Percentiles rank a stretch among this genome's conserved stretches.
phyloP scores from a whole-genome alignment of 768 basidiomycete species.

The Lentinula sp. region DNA sequence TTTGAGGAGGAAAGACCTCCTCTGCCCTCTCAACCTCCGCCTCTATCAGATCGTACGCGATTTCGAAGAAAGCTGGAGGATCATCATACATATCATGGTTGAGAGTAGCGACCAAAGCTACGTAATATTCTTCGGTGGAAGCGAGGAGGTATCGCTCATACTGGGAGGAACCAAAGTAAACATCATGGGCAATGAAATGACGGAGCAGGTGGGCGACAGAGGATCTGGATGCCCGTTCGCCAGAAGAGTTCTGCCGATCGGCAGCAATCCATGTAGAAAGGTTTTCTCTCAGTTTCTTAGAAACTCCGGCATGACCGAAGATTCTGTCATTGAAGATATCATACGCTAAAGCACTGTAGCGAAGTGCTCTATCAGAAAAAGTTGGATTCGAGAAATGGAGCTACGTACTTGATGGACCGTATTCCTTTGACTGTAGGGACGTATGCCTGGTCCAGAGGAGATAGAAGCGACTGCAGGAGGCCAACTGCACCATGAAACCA shows the following conservation, averaged over 20 bases:
- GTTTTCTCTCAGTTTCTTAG: slow-evolving; percentile 35
- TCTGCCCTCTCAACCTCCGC: slow-evolving; percentile 55
- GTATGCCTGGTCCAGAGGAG: slow-evolving; percentile 69
- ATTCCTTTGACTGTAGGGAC: slow-evolving; percentile 34
- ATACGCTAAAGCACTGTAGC: slow-evolving; percentile 51
- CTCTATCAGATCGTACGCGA: slow-evolving; percentile 36
- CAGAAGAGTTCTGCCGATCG: slow-evolving; percentile 38
- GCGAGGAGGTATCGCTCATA: slow-evolving; percentile 56
- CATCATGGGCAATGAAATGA: slow-evolving; percentile 50
- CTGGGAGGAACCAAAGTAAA: slow-evolving; percentile 34
- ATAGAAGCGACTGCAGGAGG: slow-evolving; percentile 56
- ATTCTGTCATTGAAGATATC: slow-evolving; percentile 44
- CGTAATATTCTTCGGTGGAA: slow-evolving; percentile 47
- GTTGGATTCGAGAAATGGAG: too few relatives aligned
- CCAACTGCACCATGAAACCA: slow-evolving; percentile 68
- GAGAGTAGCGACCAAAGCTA: slow-evolving; percentile 37
- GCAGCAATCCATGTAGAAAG: slow-evolving; percentile 45
- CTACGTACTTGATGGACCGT: slow-evolving; percentile 39
- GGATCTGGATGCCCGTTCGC: background rate
- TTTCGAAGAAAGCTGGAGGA: slow-evolving; percentile 49
- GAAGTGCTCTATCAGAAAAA: background rate
- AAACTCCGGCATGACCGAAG: slow-evolving; percentile 41
- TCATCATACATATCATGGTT: slow-evolving; percentile 30
- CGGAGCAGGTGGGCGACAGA: slow-evolving; percentile 37
- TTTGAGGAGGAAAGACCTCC: slow-evolving; percentile 43